Evolutionary conservation across 2,329 filamentous ascomycete genomes (phyloP).

Genomic region (Ceratocystis smalleyi): DNA sequence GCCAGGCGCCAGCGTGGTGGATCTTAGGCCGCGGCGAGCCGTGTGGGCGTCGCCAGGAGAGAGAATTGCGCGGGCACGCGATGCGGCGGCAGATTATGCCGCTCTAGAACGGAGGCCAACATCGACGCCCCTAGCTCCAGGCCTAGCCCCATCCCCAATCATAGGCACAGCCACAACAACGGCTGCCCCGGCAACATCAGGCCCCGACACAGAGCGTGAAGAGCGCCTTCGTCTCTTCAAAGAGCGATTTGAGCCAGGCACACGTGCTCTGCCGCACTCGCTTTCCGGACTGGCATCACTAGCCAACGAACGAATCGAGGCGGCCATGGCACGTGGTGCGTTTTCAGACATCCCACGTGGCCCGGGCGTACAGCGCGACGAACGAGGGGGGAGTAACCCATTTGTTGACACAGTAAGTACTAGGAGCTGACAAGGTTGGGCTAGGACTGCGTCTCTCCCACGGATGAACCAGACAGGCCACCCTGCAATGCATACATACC

Average conservation of each 20-base stretch:
- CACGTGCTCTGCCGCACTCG: constrained; percentile 57
- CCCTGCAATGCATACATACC: no score
- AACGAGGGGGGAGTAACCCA: constrained; percentile 66
- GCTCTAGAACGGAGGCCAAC: constrained; percentile 17
- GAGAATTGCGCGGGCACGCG: constrained; percentile 39
- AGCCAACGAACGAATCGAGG: constrained; percentile 79
- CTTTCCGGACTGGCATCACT: constrained; percentile 65
- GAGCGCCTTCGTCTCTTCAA: constrained; percentile 57
- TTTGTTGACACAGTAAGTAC: constrained; percentile 59
- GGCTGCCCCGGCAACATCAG: constrained; percentile 24
- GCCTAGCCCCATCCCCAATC: constrained; percentile 28
- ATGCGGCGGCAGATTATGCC: constrained; percentile 39
- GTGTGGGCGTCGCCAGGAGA: constrained; percentile 29
- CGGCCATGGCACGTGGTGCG: constrained; percentile 80
- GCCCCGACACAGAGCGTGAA: constrained; percentile 59
- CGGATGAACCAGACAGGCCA: no score
- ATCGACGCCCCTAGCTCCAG: constrained; percentile 19
- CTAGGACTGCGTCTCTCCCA: no score
- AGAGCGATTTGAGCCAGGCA: constrained; percentile 62
- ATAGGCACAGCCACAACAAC: constrained; percentile 24
- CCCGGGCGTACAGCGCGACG: constrained; percentile 63
- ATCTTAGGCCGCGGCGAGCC: constrained; percentile 34
- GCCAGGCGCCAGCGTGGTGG: constrained; percentile 26
- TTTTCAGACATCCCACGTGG: constrained; percentile 74
- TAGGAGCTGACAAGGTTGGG: no score